Evolutionary conservation across 73 alveolate species (phyloP), one percentile per base, ranked within the genome.

Genomic region (Paramecium bursaria): DNA sequence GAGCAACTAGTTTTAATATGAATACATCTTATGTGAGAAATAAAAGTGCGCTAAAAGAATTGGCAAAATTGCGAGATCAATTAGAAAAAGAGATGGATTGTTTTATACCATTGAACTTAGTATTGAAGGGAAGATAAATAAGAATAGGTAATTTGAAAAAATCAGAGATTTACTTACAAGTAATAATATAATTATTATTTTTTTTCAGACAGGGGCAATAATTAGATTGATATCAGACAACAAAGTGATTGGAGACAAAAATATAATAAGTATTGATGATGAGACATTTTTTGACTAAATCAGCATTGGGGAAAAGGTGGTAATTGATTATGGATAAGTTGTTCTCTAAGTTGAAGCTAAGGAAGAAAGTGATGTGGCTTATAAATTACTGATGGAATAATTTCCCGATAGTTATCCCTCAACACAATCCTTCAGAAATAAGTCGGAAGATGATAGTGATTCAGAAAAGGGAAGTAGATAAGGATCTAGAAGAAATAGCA

Each of bases 391-490:
- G 22, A 67, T 67, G 82, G 82, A 67, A 19, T 6, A 35, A 67
- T 67, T 39, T 67, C 82, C 82, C 17, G 60, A 67, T 35, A 39
- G 22, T 26, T 67, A 67, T 21, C 60, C 53, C 31, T 19, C 31
- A n/a, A 44, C 19, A 14, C 19, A 25, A n/a, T 15, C 33, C 46
- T 67, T 67, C 21, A 57, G 33, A 30, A 57, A 57, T 9, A 57
- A 50, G 13, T 30, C 33, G 7, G 27, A 30, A 30, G 76, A 57
- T 48, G 27, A 57, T 30, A 50, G 19, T 11, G 33, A 57, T 30
- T 57, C 76, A 48, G 76, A 57, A 27, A 57, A 57, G 11, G 11
- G 11, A 57, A 57, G 76, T 30, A 57, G 33, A 57, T 57, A 30
- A 42, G 27, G 33, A 35, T 67, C 82, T 17, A 35, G 44, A 67